Conservation (phyloP, 2,329 filamentous ascomycete species). For the Aspergillus puulaauensis region DNA sequence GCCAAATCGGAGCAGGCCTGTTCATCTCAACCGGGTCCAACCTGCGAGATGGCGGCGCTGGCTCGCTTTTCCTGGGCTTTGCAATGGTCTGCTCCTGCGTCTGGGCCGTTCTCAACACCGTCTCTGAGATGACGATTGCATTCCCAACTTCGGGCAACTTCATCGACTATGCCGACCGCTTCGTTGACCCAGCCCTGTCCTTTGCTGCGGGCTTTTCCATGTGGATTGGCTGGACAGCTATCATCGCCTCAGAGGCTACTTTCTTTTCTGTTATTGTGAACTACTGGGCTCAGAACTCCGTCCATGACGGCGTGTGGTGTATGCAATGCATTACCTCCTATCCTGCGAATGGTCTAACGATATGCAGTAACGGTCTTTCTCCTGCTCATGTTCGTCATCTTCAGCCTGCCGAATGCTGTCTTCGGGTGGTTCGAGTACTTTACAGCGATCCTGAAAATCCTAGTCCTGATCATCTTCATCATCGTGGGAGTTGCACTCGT, state of each 20-base stretch:
- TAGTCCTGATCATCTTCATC: constrained; percentile 6
- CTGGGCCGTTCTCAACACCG: constrained; percentile 32
- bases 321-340: background rate
- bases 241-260: constrained; percentile 1
- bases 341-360: background rate
- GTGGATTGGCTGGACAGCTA: constrained; percentile 7
- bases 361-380: constrained; percentile 6
- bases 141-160: constrained; percentile 19
- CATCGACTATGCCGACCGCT: constrained; percentile 11
- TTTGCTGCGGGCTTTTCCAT: constrained; percentile 4
- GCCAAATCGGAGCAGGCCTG: constrained; percentile 17
- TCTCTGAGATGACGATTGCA: constrained; percentile 39
- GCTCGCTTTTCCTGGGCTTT: constrained; percentile 35
- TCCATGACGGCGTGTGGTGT: background rate
- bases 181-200: constrained; percentile 10
- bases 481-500: background rate
- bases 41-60: constrained; percentile 32
- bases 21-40: constrained; percentile 22
- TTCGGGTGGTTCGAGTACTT: constrained; percentile 7
- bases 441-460: constrained; percentile 2
- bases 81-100: constrained; percentile 29
- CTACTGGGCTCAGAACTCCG: background rate
- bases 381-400: background rate
- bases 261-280: constrained; percentile 1
- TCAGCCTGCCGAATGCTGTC: background rate